These are phyloP conservation scores for Ceratobasidium sp. DNA, from an alignment of 1,284 basidiomycete genomes.

Conservation along the genomic window DNA sequence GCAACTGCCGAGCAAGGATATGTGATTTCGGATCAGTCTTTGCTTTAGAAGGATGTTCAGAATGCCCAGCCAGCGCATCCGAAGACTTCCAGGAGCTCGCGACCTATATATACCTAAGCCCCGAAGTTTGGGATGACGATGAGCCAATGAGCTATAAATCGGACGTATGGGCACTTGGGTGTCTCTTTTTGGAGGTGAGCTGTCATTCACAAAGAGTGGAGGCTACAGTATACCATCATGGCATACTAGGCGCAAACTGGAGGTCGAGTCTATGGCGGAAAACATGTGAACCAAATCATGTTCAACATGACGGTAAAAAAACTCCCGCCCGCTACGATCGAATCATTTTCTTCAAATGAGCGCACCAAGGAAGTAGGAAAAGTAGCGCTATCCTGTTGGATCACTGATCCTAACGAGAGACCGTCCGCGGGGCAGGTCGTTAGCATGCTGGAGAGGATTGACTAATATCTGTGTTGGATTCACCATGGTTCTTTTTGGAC, in stretches of 20 bases:
- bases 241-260: background rate
- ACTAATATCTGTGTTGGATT: no score
- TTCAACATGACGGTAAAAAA: background rate
- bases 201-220: no score
- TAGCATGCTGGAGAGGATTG: background rate
- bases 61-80: background rate
- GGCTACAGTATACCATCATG: no score
- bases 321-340: background rate
- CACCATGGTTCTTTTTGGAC: no score
- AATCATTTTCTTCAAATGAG: background rate
- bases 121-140: background rate
- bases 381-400: background rate
- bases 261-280: background rate
- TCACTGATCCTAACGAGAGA: background rate
- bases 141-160: conserved; percentile 1
- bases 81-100: background rate
- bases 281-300: background rate
- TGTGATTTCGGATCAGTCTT: background rate
- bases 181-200: background rate
- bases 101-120: background rate
- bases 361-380: background rate
- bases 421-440: background rate
- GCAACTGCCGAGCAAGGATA: background rate
- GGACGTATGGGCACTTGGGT: conserved; percentile 5
- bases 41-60: background rate